Evolutionary conservation across 2,329 filamentous ascomycete species (phyloP).

Genomic region (Diaporthe nobilis): DNA sequence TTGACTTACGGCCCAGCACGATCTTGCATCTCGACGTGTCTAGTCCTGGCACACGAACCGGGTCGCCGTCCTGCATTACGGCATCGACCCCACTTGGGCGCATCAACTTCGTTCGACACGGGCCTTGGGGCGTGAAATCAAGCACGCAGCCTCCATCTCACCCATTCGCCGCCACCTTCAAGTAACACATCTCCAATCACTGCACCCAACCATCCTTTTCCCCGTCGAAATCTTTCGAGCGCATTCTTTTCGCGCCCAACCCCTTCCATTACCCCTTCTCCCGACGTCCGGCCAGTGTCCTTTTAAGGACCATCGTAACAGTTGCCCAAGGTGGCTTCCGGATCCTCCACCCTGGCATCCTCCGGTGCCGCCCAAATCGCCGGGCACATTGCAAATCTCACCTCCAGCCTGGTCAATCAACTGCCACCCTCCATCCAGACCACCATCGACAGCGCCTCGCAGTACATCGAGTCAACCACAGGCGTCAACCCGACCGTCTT

Average conservation of each 20-base stretch:
- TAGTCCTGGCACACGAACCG: slow-evolving; percentile 21
- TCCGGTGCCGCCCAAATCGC: slow-evolving; percentile 66
- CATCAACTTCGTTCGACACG: slow-evolving; percentile 37
- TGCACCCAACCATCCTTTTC: slow-evolving; percentile 8
- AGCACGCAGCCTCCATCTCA: slow-evolving; percentile 20
- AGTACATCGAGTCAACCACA: slow-evolving; percentile 64
- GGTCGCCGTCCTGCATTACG: slow-evolving; percentile 35
- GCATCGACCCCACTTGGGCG: slow-evolving; percentile 40
- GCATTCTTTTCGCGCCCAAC: slow-evolving; percentile 25
- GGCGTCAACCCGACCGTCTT: slow-evolving; percentile 64
- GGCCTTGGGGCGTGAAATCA: slow-evolving; percentile 22
- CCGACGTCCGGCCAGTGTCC: slow-evolving; percentile 50
- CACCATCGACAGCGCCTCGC: slow-evolving; percentile 69
- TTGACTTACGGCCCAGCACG: slow-evolving; percentile 9
- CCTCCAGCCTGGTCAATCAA: slow-evolving; percentile 56
- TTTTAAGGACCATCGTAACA: slow-evolving; percentile 56
- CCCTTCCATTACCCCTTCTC: neutral
- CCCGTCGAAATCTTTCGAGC: slow-evolving; percentile 7
- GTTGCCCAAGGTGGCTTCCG: slow-evolving; percentile 73
- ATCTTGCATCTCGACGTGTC: slow-evolving; percentile 26
- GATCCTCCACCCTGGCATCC: slow-evolving; percentile 68
- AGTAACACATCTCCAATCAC: slow-evolving; percentile 10
- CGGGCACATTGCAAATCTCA: slow-evolving; percentile 67
- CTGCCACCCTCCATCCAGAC: slow-evolving; percentile 62
- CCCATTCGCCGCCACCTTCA: slow-evolving; percentile 16